Evolutionary conservation across 768 basidiomycete species (phyloP), one percentile per base, ranked within the genome.

Genomic region (Tricholoma flavovirens): DNA sequence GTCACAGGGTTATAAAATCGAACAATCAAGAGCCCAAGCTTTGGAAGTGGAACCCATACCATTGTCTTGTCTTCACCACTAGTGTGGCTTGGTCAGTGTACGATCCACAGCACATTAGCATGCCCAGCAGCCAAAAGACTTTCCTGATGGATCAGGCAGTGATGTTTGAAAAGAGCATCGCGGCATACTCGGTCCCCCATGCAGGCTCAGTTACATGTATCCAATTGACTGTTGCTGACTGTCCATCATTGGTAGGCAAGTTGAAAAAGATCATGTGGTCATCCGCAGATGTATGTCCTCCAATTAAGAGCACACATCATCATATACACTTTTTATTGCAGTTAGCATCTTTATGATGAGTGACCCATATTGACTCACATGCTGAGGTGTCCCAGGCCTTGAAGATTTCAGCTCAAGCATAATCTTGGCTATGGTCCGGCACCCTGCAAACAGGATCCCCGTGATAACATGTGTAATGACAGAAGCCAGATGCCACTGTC

Each of bases 381-480:
- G 15, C 36, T 14, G n/a, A 40, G 38, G 38, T 40, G 3, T 26
- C 24, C 38, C 38, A 40, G n/a, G 15, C n/a, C 0, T 40, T 3
- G 38, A 40, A 17, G 38, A 17, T 8, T 17, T 40, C 15, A 40
- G 5, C 11, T 29, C 17, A 5, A n/a, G 9, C n/a, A 58, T 53
- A 9, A 54, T 46, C 24, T 22, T 42, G 3, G 55, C 61, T 22
- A 62, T 51, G 2, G 50, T 51, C 5, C 57, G 29, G 22, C 59
- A 15, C 4, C 59, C 56, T 10, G 50, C 17, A 35, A 55, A 58
- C 2, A 54, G 48, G 15, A 56, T n/a, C 0, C 53, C 56, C 1
- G 61, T 56, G 33, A 62, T 59, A 15, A 46, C 56, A 24, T 59
- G 60, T 9, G 60, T 62, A 52, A 62, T 62, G 8, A 32, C 32